Evolutionary conservation across 2,329 filamentous ascomycete species (phyloP).

Genomic region (Rugonectria rugulosa): DNA sequence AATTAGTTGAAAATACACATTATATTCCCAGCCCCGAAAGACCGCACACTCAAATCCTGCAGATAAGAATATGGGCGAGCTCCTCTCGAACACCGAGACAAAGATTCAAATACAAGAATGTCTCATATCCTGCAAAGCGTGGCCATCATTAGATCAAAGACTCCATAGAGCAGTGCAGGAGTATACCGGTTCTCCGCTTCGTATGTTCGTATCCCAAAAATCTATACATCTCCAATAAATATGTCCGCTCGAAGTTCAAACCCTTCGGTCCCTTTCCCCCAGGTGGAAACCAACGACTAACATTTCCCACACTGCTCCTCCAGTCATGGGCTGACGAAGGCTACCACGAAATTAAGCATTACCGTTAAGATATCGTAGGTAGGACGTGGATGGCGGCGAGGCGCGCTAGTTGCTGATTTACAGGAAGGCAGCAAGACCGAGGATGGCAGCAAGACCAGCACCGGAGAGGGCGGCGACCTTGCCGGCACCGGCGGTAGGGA

Average conservation of each 20-base stretch:
- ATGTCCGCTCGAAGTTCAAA: conserved; percentile 8
- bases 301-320: conserved; percentile 43
- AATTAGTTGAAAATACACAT: conserved; percentile 39
- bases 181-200: conserved; percentile 42
- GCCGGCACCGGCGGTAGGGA: conserved; percentile 63
- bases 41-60: conserved; percentile 34
- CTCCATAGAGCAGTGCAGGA: conserved; percentile 42
- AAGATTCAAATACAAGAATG: conserved; percentile 39
- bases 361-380: conserved; percentile 52
- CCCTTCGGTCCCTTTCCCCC: conserved; percentile 30
- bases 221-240: conserved; percentile 45
- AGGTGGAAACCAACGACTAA: conserved; percentile 40
- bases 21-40: conserved; percentile 43
- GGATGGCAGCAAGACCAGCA: conserved; percentile 65
- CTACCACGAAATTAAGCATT: conserved; percentile 50
- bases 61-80: conserved; percentile 30
- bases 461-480: conserved; percentile 64
- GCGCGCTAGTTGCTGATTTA: conserved; percentile 55
- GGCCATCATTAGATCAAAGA: conserved; percentile 42
- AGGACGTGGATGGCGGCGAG: conserved; percentile 46
- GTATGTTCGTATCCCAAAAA: conserved; percentile 47
- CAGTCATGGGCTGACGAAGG: conserved; percentile 49
- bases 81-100: conserved; percentile 40
- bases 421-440: conserved; percentile 67
- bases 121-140: conserved; percentile 41